Evolutionary conservation across 2,329 filamentous ascomycete genomes (phyloP).

Genomic region (Ilyonectria mors-panacis): DNA sequence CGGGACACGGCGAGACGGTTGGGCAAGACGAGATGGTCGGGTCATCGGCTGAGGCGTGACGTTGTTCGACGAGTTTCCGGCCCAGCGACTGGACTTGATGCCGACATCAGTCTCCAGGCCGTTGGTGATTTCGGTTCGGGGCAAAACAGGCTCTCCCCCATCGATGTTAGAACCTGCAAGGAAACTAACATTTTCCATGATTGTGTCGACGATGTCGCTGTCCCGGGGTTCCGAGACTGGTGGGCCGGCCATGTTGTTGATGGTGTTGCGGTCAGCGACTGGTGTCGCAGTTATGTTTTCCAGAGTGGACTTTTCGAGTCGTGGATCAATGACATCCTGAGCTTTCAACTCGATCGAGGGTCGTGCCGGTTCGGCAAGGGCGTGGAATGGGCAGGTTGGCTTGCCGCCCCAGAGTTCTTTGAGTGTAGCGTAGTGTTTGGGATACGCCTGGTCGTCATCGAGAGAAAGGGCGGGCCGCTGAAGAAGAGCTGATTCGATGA

Average conservation of each 20-base stretch:
- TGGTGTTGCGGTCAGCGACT: background rate
- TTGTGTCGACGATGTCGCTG: too few relatives aligned
- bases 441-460: background rate
- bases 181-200: too few relatives aligned
- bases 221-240: too few relatives aligned
- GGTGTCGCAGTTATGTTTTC: background rate
- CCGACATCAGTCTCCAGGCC: background rate
- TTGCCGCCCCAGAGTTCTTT: slow-evolving; percentile 29
- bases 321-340: background rate
- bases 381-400: slow-evolving; percentile 30
- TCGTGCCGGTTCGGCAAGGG: too few relatives aligned
- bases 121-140: background rate
- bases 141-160: background rate
- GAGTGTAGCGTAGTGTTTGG: slow-evolving; percentile 3
- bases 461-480: slow-evolving; percentile 13
- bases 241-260: too few relatives aligned
- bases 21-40: background rate
- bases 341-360: background rate
- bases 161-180: background rate
- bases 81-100: background rate
- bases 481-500: slow-evolving; percentile 38
- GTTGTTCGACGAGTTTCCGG: background rate
- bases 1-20: background rate
- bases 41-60: background rate
- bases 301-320: background rate